Base-by-base conservation (phyloP, 768 basidiomycete species). In the Lanmaoa rubissima region DNA sequence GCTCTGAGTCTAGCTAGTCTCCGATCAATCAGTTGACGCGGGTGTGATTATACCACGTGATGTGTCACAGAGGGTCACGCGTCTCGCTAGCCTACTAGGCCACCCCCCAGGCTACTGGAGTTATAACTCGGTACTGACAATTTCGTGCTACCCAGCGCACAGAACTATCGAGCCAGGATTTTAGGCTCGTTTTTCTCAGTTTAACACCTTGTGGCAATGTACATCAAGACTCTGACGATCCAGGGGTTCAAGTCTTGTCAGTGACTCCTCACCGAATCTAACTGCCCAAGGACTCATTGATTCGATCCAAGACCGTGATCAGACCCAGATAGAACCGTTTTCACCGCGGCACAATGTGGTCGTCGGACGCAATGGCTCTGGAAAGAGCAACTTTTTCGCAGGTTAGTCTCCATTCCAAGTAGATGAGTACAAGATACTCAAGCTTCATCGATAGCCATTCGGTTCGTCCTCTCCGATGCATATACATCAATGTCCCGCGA, bases 351-450 rank as follows among this genome's bases (percentile, higher is more conserved):
- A 97, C 69, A 98, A 98, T 74, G 94, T 98, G 12, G 94, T 98
- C 10, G 95, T 98, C 9, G 96, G 97, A 14, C 78, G 97, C 42
- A 98, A 99, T 82, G 97, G 97, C 13, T 93, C 91, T 7, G 97
- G 97, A 49, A 99, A 99, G 79, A 94, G 92, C 67, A 99, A 98
- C 72, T 98, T 99, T 80, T 99, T 99, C 73, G 87, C 92, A 38
- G 94, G 92, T 90, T 50, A 61, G 87, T 69, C 28, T 41, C 21
- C 26, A 11, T 47, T 40, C 21, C 13, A 13, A 42, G 34, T 8
- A 16, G 16, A 13, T 14, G 2, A 1, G 12, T 8, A 17, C 47
- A 24, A 9, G 43, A 43, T 55, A 12, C 64, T 69, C 1, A 63
- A 12, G 5, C 28, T 26, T 11, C 46, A 16, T 49, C 17, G 21